Conservation (phyloP, 306 rosid species). For the Begonia peltatifolia region DNA sequence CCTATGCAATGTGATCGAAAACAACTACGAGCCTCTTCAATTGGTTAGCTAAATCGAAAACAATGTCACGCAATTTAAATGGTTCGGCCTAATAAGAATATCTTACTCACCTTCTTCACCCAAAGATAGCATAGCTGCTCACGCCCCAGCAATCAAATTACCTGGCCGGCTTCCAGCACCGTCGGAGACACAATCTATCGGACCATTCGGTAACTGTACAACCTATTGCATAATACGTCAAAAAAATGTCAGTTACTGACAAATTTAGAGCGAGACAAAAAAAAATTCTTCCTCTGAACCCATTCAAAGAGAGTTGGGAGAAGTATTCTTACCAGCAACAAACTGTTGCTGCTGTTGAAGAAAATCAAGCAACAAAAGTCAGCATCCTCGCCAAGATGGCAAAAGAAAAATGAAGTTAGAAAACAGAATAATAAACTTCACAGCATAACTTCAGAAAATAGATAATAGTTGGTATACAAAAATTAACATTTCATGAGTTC, state of each 20-base stretch:
- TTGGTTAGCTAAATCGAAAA: conserved; percentile 2
- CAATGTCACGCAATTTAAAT: background rate
- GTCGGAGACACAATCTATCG: conserved; percentile 96
- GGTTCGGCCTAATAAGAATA: background rate
- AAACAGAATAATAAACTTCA: background rate
- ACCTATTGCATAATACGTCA: conserved; percentile 1
- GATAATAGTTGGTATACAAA: too few species aligned
- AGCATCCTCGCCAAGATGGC: conserved; percentile 24
- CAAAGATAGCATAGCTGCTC: conserved; percentile 92
- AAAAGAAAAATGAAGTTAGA: conserved; percentile 27
- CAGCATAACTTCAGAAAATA: too few species aligned
- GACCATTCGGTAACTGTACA: conserved; percentile 90
- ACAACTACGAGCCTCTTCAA: too few species aligned
- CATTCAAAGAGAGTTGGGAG: background rate
- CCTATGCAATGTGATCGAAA: conserved; percentile 32
- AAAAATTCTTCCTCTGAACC: too few species aligned
- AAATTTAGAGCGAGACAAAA: too few species aligned
- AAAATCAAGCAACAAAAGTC: conserved; percentile 21
- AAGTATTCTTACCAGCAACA: conserved; percentile 77
- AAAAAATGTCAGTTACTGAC: background rate
- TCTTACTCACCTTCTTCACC: conserved; percentile 64
- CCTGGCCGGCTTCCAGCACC: conserved; percentile 99
- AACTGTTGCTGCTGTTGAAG: conserved; percentile 90
- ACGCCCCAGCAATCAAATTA: conserved; percentile 85
- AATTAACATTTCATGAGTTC: too few species aligned